Conservation (phyloP, 371 early-diverging fungal species). For the Mucor lusitanicus region DNA sequence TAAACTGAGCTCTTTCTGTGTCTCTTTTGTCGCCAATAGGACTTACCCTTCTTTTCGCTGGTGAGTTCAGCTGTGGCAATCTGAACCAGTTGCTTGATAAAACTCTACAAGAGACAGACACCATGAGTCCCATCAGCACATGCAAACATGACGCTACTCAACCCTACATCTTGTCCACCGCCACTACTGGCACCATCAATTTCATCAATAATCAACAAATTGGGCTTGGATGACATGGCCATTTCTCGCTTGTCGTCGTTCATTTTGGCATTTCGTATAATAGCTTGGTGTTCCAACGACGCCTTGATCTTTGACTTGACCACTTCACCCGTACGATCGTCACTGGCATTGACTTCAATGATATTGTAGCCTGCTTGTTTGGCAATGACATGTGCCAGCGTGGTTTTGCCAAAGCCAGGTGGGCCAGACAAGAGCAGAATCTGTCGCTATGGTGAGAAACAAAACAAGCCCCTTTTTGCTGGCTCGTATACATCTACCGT, state of each 20-base stretch:
- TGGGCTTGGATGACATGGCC: constrained; percentile 66
- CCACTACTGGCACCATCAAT: constrained; percentile 91
- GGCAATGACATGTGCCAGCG: constrained; percentile 94
- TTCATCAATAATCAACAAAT: constrained; percentile 92
- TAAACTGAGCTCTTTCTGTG: too few species aligned
- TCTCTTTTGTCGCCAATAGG: too few species aligned
- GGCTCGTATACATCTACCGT: too few species aligned
- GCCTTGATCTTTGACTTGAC: constrained; percentile 74
- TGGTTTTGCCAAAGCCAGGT: constrained; percentile 99
- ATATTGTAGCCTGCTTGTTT: constrained; percentile 90
- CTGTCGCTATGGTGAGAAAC: constrained; percentile 26
- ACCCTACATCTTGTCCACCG: constrained; percentile 30
- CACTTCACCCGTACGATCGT: constrained; percentile 87
- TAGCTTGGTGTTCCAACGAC: constrained; percentile 78
- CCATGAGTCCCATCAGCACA: not conserved
- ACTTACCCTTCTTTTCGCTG: constrained; percentile 20
- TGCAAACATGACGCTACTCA: not conserved
- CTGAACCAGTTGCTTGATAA: constrained; percentile 72
- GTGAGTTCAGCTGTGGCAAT: constrained; percentile 38
- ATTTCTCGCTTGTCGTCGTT: constrained; percentile 12
- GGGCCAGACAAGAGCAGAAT: constrained; percentile 94
- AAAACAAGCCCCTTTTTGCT: not conserved
- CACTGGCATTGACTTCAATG: constrained; percentile 98
- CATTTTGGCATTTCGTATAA: constrained; percentile 37
- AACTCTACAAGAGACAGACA: constrained; percentile 54